phyloP scores from a whole-genome alignment of 2,329 filamentous ascomycete species.

The Colletotrichum musae region DNA sequence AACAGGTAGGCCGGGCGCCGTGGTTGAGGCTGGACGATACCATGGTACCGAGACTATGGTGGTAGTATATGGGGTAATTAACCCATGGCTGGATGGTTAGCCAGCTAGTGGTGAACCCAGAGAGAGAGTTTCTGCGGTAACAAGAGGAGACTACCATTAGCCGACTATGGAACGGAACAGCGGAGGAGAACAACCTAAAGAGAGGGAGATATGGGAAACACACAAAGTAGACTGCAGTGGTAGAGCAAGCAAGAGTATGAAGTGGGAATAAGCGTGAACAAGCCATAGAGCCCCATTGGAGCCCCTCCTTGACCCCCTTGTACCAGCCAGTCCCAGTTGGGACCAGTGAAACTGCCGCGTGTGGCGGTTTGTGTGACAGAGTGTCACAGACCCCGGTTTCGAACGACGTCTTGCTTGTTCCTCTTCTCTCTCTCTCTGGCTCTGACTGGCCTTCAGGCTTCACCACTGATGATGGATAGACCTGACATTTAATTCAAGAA shows the following conservation, averaged over 20 bases:
- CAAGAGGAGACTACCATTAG: not conserved
- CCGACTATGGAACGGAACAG: not conserved
- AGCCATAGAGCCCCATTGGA: slow-evolving; percentile 1
- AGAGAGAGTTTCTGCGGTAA: too few species aligned
- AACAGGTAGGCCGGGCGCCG: slow-evolving; percentile 30
- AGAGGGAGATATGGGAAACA: too few species aligned
- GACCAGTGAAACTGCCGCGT: slow-evolving; percentile 40
- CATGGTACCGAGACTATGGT: not conserved
- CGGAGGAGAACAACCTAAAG: too few species aligned
- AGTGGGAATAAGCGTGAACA: slow-evolving; percentile 20
- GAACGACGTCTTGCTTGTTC: slow-evolving; percentile 14
- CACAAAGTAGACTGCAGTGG: too few species aligned
- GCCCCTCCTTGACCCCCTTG: too few species aligned
- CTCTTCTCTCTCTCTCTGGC: not conserved
- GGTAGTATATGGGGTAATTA: too few species aligned
- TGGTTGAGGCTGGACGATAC: slow-evolving; percentile 23
- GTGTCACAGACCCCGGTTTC: slow-evolving; percentile 42
- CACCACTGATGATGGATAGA: too few species aligned
- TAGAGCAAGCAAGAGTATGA: not conserved
- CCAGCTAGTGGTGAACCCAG: too few species aligned
- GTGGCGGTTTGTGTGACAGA: slow-evolving; percentile 41
- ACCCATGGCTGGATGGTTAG: too few species aligned
- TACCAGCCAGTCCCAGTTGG: slow-evolving; percentile 7
- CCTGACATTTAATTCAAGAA: too few species aligned
- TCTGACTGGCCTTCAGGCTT: not conserved